These are phyloP conservation scores for Penicillium soppii DNA, from an alignment of 495 filamentous ascomycete species.

Conservation along the genomic window DNA sequence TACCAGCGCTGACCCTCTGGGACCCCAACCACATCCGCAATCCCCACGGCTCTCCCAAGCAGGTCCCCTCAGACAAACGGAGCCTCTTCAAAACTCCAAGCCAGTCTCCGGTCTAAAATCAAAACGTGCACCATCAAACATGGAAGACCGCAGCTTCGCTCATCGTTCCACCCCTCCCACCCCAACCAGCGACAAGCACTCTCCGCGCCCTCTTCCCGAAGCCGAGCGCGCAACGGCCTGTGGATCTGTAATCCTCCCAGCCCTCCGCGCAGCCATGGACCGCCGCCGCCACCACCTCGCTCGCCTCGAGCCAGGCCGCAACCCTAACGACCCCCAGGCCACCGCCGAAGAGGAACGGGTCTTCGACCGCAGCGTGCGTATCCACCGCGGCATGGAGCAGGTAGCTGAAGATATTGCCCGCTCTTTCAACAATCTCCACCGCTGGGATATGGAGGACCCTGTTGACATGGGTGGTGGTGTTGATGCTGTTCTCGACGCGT, in stretches of 20 bases:
- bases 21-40: not conserved
- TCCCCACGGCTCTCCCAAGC: not conserved
- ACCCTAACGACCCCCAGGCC: slow-evolving; percentile 4
- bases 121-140: slow-evolving; percentile 20
- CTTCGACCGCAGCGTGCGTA: slow-evolving; percentile 59
- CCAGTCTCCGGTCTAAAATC: slow-evolving; percentile 22
- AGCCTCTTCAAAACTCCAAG: slow-evolving; percentile 2
- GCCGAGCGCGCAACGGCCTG: slow-evolving; percentile 18
- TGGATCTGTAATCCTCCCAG: slow-evolving; percentile 77
- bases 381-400: slow-evolving; percentile 77
- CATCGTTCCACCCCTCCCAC: slow-evolving; percentile 8
- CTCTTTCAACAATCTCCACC: slow-evolving; percentile 83
- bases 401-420: slow-evolving; percentile 73
- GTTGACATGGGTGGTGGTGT: slow-evolving; percentile 92
- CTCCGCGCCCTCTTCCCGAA: slow-evolving; percentile 1
- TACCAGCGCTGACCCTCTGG: slow-evolving; percentile 8
- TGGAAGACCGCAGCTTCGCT: slow-evolving; percentile 8
- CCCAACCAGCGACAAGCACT: slow-evolving; percentile 4
- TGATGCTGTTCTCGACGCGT: slow-evolving; percentile 80
- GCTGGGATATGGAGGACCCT: slow-evolving; percentile 74
- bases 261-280: slow-evolving; percentile 81
- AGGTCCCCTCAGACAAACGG: slow-evolving; percentile 8
- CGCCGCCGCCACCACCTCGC: slow-evolving; percentile 56
- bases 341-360: slow-evolving; percentile 33
- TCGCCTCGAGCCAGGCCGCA: slow-evolving; percentile 18